Conservation (phyloP, 306 rosid genomes). For the Astragalus membranaceus region DNA sequence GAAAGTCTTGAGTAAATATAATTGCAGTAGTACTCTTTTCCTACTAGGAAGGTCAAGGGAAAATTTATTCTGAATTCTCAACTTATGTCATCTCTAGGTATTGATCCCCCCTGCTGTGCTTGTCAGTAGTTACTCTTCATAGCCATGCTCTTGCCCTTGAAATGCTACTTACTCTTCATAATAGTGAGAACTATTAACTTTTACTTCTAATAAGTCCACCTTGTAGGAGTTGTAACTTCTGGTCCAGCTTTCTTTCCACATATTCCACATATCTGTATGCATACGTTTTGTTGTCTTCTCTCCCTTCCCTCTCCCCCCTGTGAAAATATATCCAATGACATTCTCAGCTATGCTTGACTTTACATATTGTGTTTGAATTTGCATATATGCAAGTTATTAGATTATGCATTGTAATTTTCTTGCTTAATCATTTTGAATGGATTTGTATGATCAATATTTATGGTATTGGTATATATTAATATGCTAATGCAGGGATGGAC, state of each 20-base stretch:
- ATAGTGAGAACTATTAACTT: neutral
- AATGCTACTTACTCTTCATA: neutral
- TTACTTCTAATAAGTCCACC: slow-evolving; percentile 2
- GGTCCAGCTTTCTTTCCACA: neutral
- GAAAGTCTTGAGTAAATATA: neutral
- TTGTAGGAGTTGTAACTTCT: slow-evolving; percentile 17
- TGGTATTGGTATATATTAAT: neutral
- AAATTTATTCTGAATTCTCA: neutral
- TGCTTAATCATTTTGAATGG: neutral
- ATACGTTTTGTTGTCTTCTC: neutral
- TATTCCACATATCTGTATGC: neutral
- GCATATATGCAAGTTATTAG: neutral
- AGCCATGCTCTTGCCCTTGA: neutral
- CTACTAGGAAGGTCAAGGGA: neutral
- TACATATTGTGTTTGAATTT: neutral
- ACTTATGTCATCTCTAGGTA: neutral
- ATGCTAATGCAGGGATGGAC: neutral
- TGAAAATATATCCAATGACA: neutral
- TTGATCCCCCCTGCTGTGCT: neutral
- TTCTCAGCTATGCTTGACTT: neutral
- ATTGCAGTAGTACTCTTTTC: neutral
- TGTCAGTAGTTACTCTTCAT: neutral
- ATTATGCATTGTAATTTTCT: neutral
- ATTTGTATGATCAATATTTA: neutral
- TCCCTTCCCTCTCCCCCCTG: neutral